phyloP scores from a whole-genome alignment of 768 basidiomycete species.

The Auricularia sp. region DNA sequence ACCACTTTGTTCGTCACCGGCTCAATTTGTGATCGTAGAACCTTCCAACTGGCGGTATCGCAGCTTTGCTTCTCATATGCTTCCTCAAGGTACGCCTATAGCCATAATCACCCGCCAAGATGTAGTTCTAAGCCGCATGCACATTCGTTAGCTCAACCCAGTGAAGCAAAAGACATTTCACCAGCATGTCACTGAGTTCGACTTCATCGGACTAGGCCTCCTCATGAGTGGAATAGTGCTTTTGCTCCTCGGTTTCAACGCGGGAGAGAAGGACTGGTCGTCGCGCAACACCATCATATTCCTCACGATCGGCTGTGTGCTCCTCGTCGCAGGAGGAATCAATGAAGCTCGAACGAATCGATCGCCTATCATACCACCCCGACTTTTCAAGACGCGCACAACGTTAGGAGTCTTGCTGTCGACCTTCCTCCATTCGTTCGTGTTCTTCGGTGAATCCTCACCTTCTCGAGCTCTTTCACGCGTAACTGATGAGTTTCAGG shows the following conservation, averaged over 20 bases:
- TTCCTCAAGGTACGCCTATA: neutral
- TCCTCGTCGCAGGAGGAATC: constrained; percentile 40
- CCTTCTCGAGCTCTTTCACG: too few species aligned
- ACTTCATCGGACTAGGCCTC: constrained; percentile 56
- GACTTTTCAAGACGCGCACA: constrained; percentile 33
- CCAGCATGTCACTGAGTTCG: constrained; percentile 55
- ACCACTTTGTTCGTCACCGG: neutral
- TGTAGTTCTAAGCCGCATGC: too few species aligned
- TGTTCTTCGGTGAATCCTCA: constrained; percentile 16
- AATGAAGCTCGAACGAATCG: constrained; percentile 54
- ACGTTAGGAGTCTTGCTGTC: constrained; percentile 23
- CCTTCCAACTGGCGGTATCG: constrained; percentile 25
- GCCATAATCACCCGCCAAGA: too few species aligned
- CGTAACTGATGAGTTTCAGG: too few species aligned
- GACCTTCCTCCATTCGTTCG: constrained; percentile 24
- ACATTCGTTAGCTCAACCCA: constrained; percentile 42
- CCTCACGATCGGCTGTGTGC: constrained; percentile 44
- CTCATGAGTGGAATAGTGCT: constrained; percentile 57
- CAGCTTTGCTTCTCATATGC: constrained; percentile 39
- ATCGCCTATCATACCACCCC: constrained; percentile 30
- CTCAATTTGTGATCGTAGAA: neutral
- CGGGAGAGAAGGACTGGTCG: constrained; percentile 56
- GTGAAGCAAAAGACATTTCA: constrained; percentile 46
- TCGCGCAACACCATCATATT: constrained; percentile 49
- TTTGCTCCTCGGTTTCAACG: constrained; percentile 63